These are phyloP conservation scores for Tolypocladium ovalisporum DNA, from an alignment of 2,329 filamentous ascomycete species.

Conservation along the genomic window DNA sequence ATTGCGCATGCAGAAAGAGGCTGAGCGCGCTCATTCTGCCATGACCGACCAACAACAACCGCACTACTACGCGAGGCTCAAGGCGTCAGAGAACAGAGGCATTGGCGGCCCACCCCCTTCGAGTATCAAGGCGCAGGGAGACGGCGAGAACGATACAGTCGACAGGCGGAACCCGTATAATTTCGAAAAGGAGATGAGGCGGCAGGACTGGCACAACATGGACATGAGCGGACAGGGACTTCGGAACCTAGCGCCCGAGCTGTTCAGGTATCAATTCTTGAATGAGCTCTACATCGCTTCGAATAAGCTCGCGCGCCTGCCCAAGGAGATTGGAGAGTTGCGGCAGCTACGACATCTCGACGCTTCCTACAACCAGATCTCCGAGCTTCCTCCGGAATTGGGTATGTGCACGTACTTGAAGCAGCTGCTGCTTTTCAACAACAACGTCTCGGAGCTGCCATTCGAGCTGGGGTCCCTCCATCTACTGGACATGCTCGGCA, in stretches of 20 bases:
- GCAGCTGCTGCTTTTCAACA: constrained; percentile 80
- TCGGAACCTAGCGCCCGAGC: constrained; percentile 63
- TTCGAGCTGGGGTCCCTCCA: constrained; percentile 83
- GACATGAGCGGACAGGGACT: constrained; percentile 96
- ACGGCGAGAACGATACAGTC: constrained; percentile 41
- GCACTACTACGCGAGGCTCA: constrained; percentile 61
- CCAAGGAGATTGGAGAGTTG: constrained; percentile 69
- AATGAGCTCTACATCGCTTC: constrained; percentile 88
- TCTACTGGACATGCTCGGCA: constrained; percentile 76
- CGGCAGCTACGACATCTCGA: constrained; percentile 76
- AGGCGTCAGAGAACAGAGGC: constrained; percentile 59
- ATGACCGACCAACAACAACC: constrained; percentile 57
- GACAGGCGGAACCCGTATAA: constrained; percentile 53
- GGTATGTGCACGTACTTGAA: constrained; percentile 95
- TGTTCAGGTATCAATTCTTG: constrained; percentile 84
- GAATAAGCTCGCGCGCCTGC: constrained; percentile 77
- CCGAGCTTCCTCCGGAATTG: constrained; percentile 74
- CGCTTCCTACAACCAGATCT: constrained; percentile 77
- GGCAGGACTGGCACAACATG: constrained; percentile 84
- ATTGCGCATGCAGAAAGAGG: constrained; percentile 66
- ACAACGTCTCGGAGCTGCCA: constrained; percentile 72
- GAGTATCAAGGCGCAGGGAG: constrained; percentile 34
- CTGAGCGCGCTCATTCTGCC: constrained; percentile 60
- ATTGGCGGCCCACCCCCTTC: constrained; percentile 44
- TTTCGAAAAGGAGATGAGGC: constrained; percentile 52